These are phyloP conservation scores for Aquilaria agallochum DNA, from an alignment of 441 rosid genomes.

Conservation along the genomic window DNA sequence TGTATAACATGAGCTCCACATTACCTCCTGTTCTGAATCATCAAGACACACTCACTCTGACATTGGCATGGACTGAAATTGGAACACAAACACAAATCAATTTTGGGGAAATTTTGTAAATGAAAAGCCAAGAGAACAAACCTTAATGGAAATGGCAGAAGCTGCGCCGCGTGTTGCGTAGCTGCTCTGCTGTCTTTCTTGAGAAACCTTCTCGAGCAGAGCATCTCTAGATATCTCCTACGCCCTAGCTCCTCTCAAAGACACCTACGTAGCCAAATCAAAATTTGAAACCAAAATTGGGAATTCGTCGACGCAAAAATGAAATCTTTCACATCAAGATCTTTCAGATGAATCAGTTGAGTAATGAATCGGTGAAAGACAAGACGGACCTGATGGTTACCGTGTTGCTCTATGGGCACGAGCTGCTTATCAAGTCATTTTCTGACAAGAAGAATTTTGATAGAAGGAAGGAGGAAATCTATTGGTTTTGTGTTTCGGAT, in stretches of 20 bases:
- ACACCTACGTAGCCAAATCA: constrained; percentile 51
- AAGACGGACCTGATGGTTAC: constrained; percentile 64
- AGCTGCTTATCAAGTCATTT: not conserved
- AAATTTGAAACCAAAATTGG: not conserved
- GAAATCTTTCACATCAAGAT: not conserved
- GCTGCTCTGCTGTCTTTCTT: constrained; percentile 79
- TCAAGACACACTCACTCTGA: not conserved
- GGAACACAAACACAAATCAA: constrained; percentile 39
- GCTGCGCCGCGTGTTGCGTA: constrained; percentile 72
- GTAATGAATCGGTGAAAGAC: constrained; percentile 10
- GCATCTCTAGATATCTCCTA: constrained; percentile 92
- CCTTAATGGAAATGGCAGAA: constrained; percentile 19
- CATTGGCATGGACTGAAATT: not conserved
- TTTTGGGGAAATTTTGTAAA: not conserved
- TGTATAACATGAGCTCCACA: no score
- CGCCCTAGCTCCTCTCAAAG: constrained; percentile 90
- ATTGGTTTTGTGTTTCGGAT: no score
- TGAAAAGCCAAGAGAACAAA: no score
- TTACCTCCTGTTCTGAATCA: no score
- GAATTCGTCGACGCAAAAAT: not conserved
- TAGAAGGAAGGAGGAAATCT: no score
- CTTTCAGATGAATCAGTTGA: not conserved
- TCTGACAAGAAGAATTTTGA: no score
- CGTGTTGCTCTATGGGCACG: constrained; percentile 55
- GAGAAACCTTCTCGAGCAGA: constrained; percentile 81